A percentile compares a stretch with the other conserved stretches of the same genome.
Conservation (phyloP, 2,329 filamentous ascomycete genomes). For the Acephala macrosclerotiorum region DNA sequence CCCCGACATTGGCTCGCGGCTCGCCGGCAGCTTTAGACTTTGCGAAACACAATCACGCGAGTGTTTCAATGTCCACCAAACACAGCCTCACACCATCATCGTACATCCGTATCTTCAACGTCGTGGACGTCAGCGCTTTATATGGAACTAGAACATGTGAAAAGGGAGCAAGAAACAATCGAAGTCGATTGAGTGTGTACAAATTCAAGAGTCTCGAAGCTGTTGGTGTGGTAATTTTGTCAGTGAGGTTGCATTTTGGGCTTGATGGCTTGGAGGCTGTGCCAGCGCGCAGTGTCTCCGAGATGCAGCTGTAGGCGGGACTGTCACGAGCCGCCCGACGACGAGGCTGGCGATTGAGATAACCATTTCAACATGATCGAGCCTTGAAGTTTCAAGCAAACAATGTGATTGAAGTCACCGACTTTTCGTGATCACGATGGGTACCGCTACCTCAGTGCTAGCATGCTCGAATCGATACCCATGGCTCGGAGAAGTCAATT, state of each 20-base stretch:
- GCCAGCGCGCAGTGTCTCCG: background rate
- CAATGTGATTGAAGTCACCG: conserved; percentile 1
- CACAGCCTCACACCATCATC: conserved; percentile 6
- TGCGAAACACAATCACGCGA: background rate
- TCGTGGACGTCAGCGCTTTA: background rate
- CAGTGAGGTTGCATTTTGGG: conserved; percentile 4
- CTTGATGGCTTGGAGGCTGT: conserved; percentile 9
- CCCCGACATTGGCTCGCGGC: background rate
- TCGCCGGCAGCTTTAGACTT: background rate
- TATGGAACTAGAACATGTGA: background rate
- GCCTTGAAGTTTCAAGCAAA: conserved; percentile 9
- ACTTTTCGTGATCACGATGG: conserved; percentile 4
- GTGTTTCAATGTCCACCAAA: conserved; percentile 3
- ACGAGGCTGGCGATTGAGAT: background rate
- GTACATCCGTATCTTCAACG: background rate
- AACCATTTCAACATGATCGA: background rate
- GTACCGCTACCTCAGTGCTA: conserved; percentile 14
- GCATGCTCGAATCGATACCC: conserved; percentile 14
- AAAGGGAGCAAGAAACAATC: background rate
- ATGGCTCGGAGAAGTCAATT: conserved; percentile 15
- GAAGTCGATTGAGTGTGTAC: background rate
- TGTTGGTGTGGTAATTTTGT: background rate
- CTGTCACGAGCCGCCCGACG: background rate
- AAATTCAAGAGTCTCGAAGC: background rate
- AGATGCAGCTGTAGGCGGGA: background rate